Conservation (phyloP, 352 stramenopile genomes). For the Phytopythium litorale region DNA sequence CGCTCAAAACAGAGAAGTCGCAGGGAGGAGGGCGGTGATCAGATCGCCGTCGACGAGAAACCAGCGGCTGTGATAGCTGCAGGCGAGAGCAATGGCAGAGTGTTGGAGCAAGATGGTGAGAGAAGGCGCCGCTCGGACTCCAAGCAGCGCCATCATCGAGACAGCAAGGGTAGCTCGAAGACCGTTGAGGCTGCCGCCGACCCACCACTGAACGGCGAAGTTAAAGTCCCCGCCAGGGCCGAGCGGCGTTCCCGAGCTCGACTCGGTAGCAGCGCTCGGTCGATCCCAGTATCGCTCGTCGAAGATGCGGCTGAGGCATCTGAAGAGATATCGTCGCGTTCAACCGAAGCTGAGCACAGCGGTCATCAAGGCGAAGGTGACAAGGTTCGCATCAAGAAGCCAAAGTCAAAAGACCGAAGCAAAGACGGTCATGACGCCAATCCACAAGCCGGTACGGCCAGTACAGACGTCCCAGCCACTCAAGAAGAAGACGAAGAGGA, state of each 20-base stretch:
- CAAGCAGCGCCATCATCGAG: background rate
- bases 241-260: background rate
- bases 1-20: background rate
- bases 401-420: background rate
- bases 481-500: slow-evolving; percentile 12
- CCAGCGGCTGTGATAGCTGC: too few relatives aligned
- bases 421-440: background rate
- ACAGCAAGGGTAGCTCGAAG: background rate
- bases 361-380: background rate
- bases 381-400: background rate
- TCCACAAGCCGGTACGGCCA: background rate
- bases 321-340: background rate
- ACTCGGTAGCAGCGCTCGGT: background rate
- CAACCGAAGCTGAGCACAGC: background rate
- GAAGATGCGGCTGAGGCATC: background rate
- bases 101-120: background rate
- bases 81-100: background rate
- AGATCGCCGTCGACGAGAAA: background rate
- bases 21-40: background rate
- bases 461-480: background rate
- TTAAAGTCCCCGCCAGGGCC: background rate
- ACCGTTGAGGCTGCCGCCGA: background rate
- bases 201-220: background rate
- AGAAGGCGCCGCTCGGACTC: background rate
- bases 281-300: background rate